Conservation (phyloP, 495 filamentous ascomycete genomes). For the Neurospora sublineolata region DNA sequence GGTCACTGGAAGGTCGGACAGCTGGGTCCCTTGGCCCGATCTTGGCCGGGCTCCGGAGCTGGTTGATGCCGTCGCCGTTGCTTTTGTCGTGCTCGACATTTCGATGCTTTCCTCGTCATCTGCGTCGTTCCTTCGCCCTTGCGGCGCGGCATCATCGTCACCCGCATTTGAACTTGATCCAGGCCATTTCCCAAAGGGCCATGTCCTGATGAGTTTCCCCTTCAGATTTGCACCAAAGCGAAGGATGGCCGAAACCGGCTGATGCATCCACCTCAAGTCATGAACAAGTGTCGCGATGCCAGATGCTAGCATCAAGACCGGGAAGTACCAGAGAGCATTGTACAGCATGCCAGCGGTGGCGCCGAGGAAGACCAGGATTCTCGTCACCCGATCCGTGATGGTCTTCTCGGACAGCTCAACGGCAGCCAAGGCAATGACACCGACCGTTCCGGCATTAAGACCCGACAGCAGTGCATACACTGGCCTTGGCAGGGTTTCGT, state of each 20-base stretch:
- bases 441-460: constrained; percentile 68
- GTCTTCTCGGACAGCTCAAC: constrained; percentile 64
- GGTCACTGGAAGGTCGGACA: constrained; percentile 7
- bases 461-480: constrained; percentile 71
- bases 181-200: neutral
- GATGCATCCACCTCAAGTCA: constrained; percentile 46
- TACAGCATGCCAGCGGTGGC: constrained; percentile 62
- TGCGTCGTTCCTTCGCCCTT: neutral
- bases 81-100: neutral
- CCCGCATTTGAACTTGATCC: neutral
- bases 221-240: neutral
- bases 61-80: neutral
- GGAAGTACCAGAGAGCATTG: constrained; percentile 76
- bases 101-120: constrained; percentile 2
- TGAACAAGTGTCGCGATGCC: constrained; percentile 48
- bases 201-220: neutral
- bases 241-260: constrained; percentile 6
- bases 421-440: constrained; percentile 67
- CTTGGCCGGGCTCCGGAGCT: neutral
- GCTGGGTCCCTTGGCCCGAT: neutral
- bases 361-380: constrained; percentile 58
- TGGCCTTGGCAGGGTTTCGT: constrained; percentile 46
- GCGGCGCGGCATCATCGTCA: neutral
- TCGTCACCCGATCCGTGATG: constrained; percentile 59
- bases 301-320: constrained; percentile 49